Conservation (phyloP, 225 moss, liverwort and hornwort species). For the Thuidium tamariscinum region DNA sequence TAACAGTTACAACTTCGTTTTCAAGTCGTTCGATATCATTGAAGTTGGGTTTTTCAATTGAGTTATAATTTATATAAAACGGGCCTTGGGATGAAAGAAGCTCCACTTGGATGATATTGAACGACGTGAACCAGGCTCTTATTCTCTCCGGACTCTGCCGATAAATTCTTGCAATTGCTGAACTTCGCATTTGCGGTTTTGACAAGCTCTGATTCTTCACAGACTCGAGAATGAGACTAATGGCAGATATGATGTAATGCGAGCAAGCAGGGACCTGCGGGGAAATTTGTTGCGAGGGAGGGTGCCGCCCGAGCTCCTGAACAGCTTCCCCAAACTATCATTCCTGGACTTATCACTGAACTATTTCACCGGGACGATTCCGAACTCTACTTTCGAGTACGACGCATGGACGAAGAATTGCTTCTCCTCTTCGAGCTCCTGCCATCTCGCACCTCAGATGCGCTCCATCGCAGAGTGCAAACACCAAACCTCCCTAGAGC, state of each 20-base stretch:
- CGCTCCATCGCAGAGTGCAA: slow-evolving; percentile 26
- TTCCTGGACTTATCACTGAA: slow-evolving; percentile 40
- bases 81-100: not conserved
- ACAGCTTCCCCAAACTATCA: slow-evolving; percentile 26
- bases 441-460: slow-evolving; percentile 41
- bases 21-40: not conserved
- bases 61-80: not conserved
- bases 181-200: not conserved
- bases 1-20: not conserved
- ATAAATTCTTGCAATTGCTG: not conserved
- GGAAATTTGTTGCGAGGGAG: slow-evolving; percentile 40
- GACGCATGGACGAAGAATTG: slow-evolving; percentile 39
- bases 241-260: not conserved
- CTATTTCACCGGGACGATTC: slow-evolving; percentile 47
- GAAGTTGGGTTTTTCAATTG: not conserved
- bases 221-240: not conserved
- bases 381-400: slow-evolving; percentile 6
- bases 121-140: not conserved
- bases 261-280: slow-evolving; percentile 38
- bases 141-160: not conserved
- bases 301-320: slow-evolving; percentile 28
- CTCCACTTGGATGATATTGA: not conserved
- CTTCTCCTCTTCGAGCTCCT: slow-evolving; percentile 30
- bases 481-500: slow-evolving; percentile 15
- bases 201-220: not conserved